Evolutionary conservation across 257 asterid genomes (phyloP).

Genomic region (Paraleonurus japonicus): DNA sequence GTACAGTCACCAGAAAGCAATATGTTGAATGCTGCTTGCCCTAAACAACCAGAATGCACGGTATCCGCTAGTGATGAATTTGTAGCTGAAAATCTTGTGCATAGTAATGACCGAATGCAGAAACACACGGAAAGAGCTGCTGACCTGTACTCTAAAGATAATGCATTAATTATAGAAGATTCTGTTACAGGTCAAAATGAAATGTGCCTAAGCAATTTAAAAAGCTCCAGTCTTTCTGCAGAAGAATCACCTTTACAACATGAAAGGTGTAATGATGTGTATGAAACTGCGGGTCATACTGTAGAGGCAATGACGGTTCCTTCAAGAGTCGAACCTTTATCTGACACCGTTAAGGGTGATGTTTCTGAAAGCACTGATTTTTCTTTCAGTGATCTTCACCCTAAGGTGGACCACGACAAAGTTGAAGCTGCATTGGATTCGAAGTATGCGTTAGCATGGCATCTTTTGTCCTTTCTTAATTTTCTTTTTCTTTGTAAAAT

Average conservation of each 20-base stretch:
- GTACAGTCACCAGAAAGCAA: conserved; percentile 32
- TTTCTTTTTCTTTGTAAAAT: conserved; percentile 8
- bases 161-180: conserved; percentile 25
- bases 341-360: conserved; percentile 29
- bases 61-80: conserved; percentile 31
- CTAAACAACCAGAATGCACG: conserved; percentile 27
- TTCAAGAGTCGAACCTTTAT: conserved; percentile 30
- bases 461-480: conserved; percentile 10
- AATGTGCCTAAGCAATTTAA: conserved; percentile 25
- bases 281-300: conserved; percentile 30
- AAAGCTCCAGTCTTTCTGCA: conserved; percentile 30
- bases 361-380: conserved; percentile 28
- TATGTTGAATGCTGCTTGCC: conserved; percentile 25
- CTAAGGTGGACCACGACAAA: conserved; percentile 28
- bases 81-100: conserved; percentile 28
- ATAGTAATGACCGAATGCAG: conserved; percentile 18
- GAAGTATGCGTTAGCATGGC: conserved; percentile 42
- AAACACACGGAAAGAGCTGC: conserved; percentile 19
- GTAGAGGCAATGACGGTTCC: conserved; percentile 28
- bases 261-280: conserved; percentile 31
- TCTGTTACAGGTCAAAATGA: conserved; percentile 29
- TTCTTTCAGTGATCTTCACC: conserved; percentile 28
- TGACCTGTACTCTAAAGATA: conserved; percentile 27
- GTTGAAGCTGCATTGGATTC: conserved; percentile 33
- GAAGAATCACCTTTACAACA: conserved; percentile 31